Base-by-base conservation (phyloP, 2,329 filamentous ascomycete species). In the Arthrinium phaeospermum region DNA sequence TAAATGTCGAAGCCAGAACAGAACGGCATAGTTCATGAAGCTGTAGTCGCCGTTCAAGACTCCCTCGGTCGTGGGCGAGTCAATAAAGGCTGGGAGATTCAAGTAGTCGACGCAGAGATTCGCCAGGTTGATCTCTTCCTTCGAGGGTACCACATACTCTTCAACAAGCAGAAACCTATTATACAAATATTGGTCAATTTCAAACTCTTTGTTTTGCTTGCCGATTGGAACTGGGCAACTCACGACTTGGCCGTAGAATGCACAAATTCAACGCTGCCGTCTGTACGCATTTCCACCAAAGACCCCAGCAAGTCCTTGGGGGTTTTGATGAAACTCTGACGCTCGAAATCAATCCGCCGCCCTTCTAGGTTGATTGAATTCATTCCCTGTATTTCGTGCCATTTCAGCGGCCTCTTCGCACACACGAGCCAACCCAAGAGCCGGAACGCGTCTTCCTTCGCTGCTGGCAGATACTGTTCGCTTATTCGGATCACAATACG, bases 321-420 rank as follows among this genome's bases (percentile, higher is more conserved):
- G 27, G 76, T 70, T 6, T 75, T 75, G 4, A 74, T 70, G n/a
- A 83, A 75, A 19, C 74, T 74, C 24, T 75, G 70, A 2, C 75
- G 73, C 6, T 81, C 76, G 64, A 76, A 79, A 14, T 82, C 76
- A 1, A 84, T 72, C 1, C 37, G 70, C 70, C 77, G 71, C 4
- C 76, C 57, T 1, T 79, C 76, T 1, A 79, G 14, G 69, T 83
- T 72, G 24, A 84, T 81, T 1, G 83, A 80, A 30, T 81, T 76
- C 44, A 80, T 78, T 8, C 73, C 78, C 78, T 85, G 83, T n/a
- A 85, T 80, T 72, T 85, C 84, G 67, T 81, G 77, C 82, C 81
- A 83, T 69, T 81, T 82, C 16, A 85, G 74, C 0, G 83, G 77
- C 22, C 82, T 74, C 72, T 81, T 83, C 4, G 81, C 80, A 73